A percentile compares a stretch with the other conserved stretches of the same genome.
Evolutionary conservation across 176 grass and related monocot genomes (phyloP).

Genomic region (Saccharum spontaneum): DNA sequence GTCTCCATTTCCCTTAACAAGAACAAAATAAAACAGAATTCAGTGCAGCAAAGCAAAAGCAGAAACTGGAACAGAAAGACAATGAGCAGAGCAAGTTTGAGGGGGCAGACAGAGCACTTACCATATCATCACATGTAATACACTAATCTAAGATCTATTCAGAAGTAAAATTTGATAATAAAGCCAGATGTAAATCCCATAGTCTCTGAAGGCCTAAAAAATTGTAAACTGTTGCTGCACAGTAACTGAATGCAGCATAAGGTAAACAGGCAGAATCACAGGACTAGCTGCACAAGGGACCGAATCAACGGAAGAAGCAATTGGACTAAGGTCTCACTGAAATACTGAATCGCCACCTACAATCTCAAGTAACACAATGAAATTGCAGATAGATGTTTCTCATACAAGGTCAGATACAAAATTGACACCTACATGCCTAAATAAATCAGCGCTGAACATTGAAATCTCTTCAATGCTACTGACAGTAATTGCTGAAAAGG

Average conservation of each 20-base stretch:
- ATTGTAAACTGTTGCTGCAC: background rate
- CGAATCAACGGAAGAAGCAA: background rate
- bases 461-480: background rate
- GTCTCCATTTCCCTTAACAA: background rate
- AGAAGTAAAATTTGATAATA: background rate
- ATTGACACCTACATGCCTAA: background rate
- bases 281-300: background rate
- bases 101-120: background rate
- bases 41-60: background rate
- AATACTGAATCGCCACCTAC: background rate
- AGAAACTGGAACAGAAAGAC: background rate
- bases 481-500: background rate
- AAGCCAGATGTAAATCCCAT: background rate
- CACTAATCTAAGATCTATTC: background rate
- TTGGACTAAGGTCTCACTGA: background rate
- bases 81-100: background rate
- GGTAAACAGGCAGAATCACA: background rate
- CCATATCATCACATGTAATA: background rate
- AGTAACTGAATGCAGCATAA: background rate
- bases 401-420: background rate
- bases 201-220: background rate
- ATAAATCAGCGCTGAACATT: background rate
- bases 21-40: background rate
- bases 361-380: background rate
- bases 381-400: background rate